phyloP scores from a whole-genome alignment of 2,329 filamentous ascomycete genomes.

The Aphanocladium album region DNA sequence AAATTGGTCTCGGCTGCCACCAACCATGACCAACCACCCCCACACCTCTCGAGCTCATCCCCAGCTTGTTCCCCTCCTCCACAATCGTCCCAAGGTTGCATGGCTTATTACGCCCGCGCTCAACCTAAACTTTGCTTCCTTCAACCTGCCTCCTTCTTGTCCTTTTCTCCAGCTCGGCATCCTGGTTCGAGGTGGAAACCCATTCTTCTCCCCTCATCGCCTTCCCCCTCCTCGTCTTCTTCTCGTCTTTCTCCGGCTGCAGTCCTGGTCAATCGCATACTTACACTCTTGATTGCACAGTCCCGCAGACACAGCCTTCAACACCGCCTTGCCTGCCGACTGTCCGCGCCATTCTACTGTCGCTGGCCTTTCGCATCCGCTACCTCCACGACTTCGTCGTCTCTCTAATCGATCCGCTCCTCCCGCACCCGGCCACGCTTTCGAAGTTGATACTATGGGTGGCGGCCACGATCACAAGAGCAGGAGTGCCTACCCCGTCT shows the following conservation, averaged over 20 bases:
- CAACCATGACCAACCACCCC: not conserved
- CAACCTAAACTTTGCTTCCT: not conserved
- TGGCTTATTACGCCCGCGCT: not conserved
- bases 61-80: constrained; percentile 11
- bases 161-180: not conserved
- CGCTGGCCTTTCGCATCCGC: constrained; percentile 9
- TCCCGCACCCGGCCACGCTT: constrained; percentile 26
- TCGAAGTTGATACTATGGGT: constrained; percentile 42
- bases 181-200: not conserved
- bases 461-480: constrained; percentile 42
- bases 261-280: not conserved
- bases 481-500: constrained; percentile 47
- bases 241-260: not conserved
- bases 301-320: not conserved
- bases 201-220: too few species aligned
- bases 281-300: constrained; percentile 8
- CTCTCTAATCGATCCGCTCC: constrained; percentile 34
- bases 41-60: not conserved
- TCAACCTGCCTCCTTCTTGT: not conserved
- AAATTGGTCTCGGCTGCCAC: not conserved
- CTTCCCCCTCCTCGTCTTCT: not conserved
- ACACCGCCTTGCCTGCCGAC: not conserved
- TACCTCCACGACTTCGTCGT: constrained; percentile 23
- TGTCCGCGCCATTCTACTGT: constrained; percentile 13
- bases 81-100: constrained; percentile 7